A percentile compares a stretch with the other conserved stretches of the same genome.
These are phyloP conservation scores for Saxophila tyrrhenica DNA, from an alignment of 495 filamentous ascomycete genomes.

Conservation along the genomic window DNA sequence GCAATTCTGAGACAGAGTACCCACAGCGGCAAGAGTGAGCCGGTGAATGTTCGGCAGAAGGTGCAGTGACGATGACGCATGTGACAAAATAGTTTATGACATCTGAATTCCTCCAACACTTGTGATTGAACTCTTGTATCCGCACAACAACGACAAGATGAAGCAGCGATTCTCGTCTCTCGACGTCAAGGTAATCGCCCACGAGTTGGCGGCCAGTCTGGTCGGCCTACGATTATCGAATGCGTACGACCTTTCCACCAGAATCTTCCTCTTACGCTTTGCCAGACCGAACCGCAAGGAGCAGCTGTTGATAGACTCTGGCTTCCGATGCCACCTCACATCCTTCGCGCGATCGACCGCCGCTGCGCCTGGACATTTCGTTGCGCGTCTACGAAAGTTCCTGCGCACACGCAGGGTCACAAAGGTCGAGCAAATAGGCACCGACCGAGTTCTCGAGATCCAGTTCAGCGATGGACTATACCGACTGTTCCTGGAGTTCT, in stretches of 20 bases:
- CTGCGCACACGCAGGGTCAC: conserved; percentile 81
- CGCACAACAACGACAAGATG: neutral
- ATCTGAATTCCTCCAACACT: neutral
- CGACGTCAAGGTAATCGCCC: conserved; percentile 84
- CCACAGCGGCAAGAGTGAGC: too few relatives aligned
- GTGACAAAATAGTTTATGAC: neutral
- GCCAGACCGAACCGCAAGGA: conserved; percentile 76
- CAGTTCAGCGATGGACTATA: conserved; percentile 86
- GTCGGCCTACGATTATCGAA: conserved; percentile 74
- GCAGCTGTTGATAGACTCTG: conserved; percentile 84
- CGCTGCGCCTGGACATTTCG: conserved; percentile 70
- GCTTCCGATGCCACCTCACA: conserved; percentile 91
- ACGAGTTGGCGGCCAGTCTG: conserved; percentile 71
- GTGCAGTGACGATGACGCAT: neutral
- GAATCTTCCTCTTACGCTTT: conserved; percentile 88
- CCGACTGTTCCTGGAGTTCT: conserved; percentile 86
- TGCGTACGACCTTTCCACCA: conserved; percentile 79
- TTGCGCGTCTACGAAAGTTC: conserved; percentile 69
- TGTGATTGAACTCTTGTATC: neutral
- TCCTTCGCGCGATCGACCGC: conserved; percentile 77
- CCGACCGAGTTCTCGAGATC: conserved; percentile 85
- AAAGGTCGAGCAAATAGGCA: conserved; percentile 70
- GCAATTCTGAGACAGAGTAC: too few relatives aligned
- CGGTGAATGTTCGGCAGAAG: too few relatives aligned
- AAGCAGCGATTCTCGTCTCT: conserved; percentile 95